A percentile compares a stretch with the other conserved stretches of the same genome.
phyloP scores from a whole-genome alignment of 2,329 filamentous ascomycete genomes.

The Cladophialophora bantiana region DNA sequence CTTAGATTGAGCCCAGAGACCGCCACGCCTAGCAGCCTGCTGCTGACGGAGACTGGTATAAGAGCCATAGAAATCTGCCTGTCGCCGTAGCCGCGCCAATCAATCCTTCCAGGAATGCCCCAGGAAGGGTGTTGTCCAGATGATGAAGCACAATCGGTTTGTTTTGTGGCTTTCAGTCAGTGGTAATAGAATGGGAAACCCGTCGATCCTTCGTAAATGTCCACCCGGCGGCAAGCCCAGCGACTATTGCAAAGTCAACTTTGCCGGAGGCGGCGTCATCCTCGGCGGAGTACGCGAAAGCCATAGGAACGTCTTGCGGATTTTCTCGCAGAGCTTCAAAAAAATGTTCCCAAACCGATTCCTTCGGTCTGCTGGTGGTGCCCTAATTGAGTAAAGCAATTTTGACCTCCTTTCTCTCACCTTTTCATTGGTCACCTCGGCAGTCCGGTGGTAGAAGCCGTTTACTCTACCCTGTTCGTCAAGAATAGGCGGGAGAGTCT shows the following conservation, averaged over 20 bases:
- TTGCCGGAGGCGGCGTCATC: slow-evolving; percentile 43
- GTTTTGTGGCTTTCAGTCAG: slow-evolving; percentile 24
- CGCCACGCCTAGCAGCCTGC: slow-evolving; percentile 30
- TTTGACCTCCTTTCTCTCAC: slow-evolving; percentile 55
- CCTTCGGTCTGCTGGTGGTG: slow-evolving; percentile 51
- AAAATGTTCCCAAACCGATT: slow-evolving; percentile 58
- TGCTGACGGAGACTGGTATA: slow-evolving; percentile 34
- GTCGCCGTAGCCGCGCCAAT: slow-evolving; percentile 32
- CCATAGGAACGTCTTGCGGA: slow-evolving; percentile 60
- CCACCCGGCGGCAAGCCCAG: slow-evolving; percentile 43
- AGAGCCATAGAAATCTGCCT: slow-evolving; percentile 27
- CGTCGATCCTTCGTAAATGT: slow-evolving; percentile 45
- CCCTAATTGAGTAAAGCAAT: slow-evolving; percentile 53
- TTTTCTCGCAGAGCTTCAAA: slow-evolving; percentile 55
- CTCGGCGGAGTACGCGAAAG: slow-evolving; percentile 60
- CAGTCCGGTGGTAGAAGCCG: slow-evolving; percentile 58
- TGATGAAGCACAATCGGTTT: slow-evolving; percentile 31
- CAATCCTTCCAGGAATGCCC: slow-evolving; percentile 31
- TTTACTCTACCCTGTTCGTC: slow-evolving; percentile 51
- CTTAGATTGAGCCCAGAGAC: slow-evolving; percentile 37
- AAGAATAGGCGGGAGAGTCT: slow-evolving; percentile 57
- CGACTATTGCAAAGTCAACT: slow-evolving; percentile 33
- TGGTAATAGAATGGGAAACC: slow-evolving; percentile 46
- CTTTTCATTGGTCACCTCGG: slow-evolving; percentile 52
- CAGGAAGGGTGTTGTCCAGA: slow-evolving; percentile 28